A percentile compares a stretch with the other conserved stretches of the same genome.
These are phyloP conservation scores for Collariella sp. DNA, from an alignment of 495 filamentous ascomycete genomes.

Conservation along the genomic window DNA sequence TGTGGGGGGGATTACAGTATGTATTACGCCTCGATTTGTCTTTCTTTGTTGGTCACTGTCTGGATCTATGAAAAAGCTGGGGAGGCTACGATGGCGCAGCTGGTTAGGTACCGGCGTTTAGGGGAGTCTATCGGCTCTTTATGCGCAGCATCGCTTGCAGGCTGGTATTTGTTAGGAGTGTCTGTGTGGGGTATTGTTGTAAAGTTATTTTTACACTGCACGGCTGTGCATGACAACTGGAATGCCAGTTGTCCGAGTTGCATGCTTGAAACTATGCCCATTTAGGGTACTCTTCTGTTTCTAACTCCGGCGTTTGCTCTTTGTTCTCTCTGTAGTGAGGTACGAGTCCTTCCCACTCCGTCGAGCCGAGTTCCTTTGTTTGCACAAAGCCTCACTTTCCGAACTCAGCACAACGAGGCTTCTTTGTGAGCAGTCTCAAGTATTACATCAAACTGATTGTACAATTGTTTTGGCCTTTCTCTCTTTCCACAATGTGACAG, in stretches of 20 bases:
- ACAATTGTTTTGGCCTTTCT: background rate
- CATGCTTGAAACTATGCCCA: background rate
- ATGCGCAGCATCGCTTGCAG: no score
- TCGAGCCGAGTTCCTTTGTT: constrained; percentile 8
- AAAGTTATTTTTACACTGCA: no score
- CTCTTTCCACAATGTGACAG: background rate
- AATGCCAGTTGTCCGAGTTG: background rate
- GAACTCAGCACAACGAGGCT: background rate
- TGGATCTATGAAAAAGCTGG: background rate
- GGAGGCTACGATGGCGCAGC: background rate
- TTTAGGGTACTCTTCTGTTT: background rate
- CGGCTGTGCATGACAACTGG: no score
- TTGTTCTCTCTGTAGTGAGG: background rate
- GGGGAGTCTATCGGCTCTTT: background rate
- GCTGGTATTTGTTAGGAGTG: no score
- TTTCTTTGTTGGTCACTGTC: background rate
- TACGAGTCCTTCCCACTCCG: background rate
- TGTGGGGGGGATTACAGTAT: background rate
- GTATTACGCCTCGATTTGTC: background rate
- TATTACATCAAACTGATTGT: background rate
- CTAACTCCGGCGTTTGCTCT: background rate
- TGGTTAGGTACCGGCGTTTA: background rate
- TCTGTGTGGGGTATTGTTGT: no score
- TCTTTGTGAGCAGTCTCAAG: background rate
- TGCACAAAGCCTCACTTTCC: background rate